Base-by-base conservation (phyloP, 768 basidiomycete genomes). In the Boletus bicolor region DNA sequence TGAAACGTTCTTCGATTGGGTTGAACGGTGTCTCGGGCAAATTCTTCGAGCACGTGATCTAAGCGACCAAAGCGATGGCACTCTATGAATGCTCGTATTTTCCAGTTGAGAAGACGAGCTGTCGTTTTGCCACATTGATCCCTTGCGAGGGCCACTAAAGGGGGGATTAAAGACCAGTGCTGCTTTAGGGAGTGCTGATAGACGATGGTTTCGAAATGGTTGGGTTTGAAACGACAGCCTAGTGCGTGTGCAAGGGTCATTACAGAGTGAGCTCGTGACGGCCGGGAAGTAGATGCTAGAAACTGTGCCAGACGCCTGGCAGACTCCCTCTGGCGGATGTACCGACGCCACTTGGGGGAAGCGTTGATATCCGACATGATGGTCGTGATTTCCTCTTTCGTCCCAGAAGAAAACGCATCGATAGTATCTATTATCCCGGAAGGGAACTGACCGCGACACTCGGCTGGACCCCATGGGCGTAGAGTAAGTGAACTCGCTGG, bases 1-100 rank as follows among this genome's bases (percentile, higher is more conserved):
- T 90, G 86, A 66, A 79, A 91, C 4, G 89, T 89, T 60, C 82
- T 76, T 39, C 81, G 77, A 44, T 76, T 79, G 17, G 87, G 87
- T 11, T 61, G 59, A 32, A 86, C 59, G 1, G 73, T 64, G 47
- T 76, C 71, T 28, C 65, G 63, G 48, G 72, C 62, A 73, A 86
- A 91, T 51, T 84, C 77, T 28, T 75, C 65, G 43, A 87, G 68
- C 2, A 80, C 73, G 39, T 64, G 66, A 55, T 75, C 70, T 26
- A 91, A 71, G 7, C 63, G 64, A 26, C 69, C 64, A 61, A 79
- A 88, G 32, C 77, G 70, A 53, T 79, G 73, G 5, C 72, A 74
- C 67, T 89, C 85, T 54, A 85, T 68, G 39, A 83, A 64, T 1
- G 87, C 85, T 37, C 82, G 80, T 8, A 79, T 74, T 46, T 81